phyloP scores from a whole-genome alignment of 345 rosid species.

The Hypericum perforatum region DNA sequence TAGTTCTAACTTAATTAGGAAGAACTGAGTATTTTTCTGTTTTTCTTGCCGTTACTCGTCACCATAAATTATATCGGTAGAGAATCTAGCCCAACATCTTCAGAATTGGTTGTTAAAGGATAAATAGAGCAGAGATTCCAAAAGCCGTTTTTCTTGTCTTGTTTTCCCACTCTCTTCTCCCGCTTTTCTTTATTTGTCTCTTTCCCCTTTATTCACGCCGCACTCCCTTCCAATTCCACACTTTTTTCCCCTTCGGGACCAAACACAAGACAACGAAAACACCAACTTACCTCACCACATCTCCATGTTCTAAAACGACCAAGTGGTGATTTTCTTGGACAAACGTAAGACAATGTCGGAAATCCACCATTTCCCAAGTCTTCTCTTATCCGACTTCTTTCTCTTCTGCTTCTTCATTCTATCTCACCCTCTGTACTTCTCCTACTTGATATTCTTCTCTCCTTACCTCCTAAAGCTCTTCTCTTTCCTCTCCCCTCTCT shows the following conservation, averaged over 20 bases:
- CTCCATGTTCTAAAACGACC: conserved; percentile 9
- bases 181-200: conserved; percentile 4
- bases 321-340: background rate
- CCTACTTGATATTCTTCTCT: conserved; percentile 44
- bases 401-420: conserved; percentile 40
- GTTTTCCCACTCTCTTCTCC: conserved; percentile 5
- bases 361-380: conserved; percentile 34
- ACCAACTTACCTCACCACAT: background rate
- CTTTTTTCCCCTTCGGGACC: conserved; percentile 11
- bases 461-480: conserved; percentile 66
- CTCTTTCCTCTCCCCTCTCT: conserved; percentile 79
- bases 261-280: conserved; percentile 11
- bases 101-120: conserved; percentile 12
- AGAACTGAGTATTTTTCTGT: too few species aligned
- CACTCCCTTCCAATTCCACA: conserved; percentile 25
- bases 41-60: too few species aligned
- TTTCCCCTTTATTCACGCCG: conserved; percentile 51
- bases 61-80: too few species aligned
- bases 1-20: too few species aligned
- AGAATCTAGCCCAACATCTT: too few species aligned
- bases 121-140: conserved; percentile 25
- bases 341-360: conserved; percentile 34
- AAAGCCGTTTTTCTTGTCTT: conserved; percentile 20
- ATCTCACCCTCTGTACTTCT: conserved; percentile 47
- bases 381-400: conserved; percentile 37